Percentiles rank a stretch among this genome's conserved stretches.
Evolutionary conservation across 306 rosid genomes (phyloP).

Genomic region (Quillaja saponaria): DNA sequence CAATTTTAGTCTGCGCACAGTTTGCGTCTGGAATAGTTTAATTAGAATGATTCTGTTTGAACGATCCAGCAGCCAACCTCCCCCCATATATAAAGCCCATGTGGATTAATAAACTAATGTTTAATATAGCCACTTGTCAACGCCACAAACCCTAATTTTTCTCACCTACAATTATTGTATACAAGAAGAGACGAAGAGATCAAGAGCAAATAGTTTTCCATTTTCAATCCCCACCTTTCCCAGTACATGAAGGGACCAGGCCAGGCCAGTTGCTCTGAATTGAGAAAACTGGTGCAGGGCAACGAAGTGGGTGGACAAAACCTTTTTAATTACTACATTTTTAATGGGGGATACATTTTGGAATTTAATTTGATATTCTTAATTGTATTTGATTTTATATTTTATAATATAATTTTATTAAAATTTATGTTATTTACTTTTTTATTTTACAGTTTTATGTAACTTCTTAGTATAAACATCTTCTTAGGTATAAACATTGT

Average conservation of each 20-base stretch:
- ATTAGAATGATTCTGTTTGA: constrained; percentile 26
- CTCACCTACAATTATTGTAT: background rate
- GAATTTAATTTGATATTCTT: too few species aligned
- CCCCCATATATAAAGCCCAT: constrained; percentile 26
- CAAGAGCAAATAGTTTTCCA: background rate
- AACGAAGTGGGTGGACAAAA: constrained; percentile 1
- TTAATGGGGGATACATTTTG: too few species aligned
- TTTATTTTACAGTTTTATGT: background rate
- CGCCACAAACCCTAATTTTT: background rate
- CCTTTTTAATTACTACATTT: background rate
- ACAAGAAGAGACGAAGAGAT: too few species aligned
- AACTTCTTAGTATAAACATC: too few species aligned
- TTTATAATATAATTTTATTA: too few species aligned
- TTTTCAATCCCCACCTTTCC: background rate
- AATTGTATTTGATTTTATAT: too few species aligned
- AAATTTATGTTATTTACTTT: background rate
- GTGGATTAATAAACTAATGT: background rate
- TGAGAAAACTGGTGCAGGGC: background rate
- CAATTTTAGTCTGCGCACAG: constrained; percentile 6
- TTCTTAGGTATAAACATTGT: too few species aligned
- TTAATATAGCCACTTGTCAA: constrained; percentile 24
- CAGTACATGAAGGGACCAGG: constrained; percentile 5
- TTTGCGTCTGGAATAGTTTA: constrained; percentile 14
- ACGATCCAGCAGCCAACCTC: background rate
- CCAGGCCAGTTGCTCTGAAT: constrained; percentile 4